Percentiles rank a stretch among this genome's conserved stretches.
Conservation (phyloP, 2,329 filamentous ascomycete species). For the Fusarium udum region DNA sequence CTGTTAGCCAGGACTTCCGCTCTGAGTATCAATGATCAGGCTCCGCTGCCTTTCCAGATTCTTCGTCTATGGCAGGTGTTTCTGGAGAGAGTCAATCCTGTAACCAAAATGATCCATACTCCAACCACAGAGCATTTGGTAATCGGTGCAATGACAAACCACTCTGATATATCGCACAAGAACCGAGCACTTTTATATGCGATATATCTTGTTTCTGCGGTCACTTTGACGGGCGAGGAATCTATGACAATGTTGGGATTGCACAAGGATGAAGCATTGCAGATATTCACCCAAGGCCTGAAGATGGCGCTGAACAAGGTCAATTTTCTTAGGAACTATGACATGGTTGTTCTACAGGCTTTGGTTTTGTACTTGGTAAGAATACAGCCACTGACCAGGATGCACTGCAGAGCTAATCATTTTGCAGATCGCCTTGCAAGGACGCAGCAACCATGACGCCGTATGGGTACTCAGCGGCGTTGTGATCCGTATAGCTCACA, state of each 20-base stretch:
- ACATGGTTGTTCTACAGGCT: background rate
- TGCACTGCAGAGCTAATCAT: fast-evolving
- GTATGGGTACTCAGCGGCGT: slow-evolving; percentile 10
- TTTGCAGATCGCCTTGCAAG: background rate
- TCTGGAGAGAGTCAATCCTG: slow-evolving; percentile 6
- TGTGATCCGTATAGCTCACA: slow-evolving; percentile 9
- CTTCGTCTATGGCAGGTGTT: slow-evolving; percentile 10
- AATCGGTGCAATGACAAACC: slow-evolving; percentile 1
- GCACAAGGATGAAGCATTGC: background rate
- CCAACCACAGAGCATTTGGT: slow-evolving; percentile 8
- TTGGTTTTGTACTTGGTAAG: background rate
- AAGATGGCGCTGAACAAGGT: slow-evolving; percentile 4
- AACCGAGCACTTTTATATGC: background rate
- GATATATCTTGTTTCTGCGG: background rate
- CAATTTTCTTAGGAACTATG: slow-evolving; percentile 5
- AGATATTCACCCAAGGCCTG: slow-evolving; percentile 2
- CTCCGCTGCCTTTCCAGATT: background rate
- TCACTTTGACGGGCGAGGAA: background rate
- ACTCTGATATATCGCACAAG: background rate
- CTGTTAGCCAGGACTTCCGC: background rate
- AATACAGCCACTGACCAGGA: fast-evolving
- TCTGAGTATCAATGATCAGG: background rate
- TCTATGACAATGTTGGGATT: background rate
- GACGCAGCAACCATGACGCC: slow-evolving; percentile 4
- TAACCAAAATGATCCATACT: slow-evolving; percentile 4